Conservation (phyloP, 176 grass and related monocot genomes). For the Puya raimondii region DNA sequence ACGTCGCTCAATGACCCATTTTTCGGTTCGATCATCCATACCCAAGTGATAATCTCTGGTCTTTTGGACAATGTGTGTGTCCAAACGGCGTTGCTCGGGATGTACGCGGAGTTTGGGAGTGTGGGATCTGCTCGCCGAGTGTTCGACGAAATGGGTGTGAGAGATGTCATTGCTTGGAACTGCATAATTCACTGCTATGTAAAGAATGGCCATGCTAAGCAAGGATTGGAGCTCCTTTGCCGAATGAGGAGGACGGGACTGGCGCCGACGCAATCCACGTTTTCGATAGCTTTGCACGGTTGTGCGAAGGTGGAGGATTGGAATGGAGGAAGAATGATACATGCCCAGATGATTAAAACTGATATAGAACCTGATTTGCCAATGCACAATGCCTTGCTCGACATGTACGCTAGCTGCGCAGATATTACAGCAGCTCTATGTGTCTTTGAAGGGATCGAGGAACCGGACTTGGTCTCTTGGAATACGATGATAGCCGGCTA, state of each 20-base stretch:
- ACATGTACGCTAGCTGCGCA: slow-evolving; percentile 60
- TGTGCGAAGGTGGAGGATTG: slow-evolving; percentile 27
- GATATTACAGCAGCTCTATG: slow-evolving; percentile 36
- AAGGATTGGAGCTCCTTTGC: slow-evolving; percentile 34
- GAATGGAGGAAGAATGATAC: slow-evolving; percentile 38
- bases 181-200: slow-evolving; percentile 62
- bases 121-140: slow-evolving; percentile 36
- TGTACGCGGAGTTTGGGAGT: slow-evolving; percentile 47
- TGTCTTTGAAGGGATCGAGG: slow-evolving; percentile 56
- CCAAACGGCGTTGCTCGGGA: slow-evolving; percentile 63
- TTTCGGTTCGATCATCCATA: slow-evolving; percentile 25
- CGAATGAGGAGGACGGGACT: slow-evolving; percentile 34
- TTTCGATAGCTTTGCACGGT: slow-evolving; percentile 45
- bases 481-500: slow-evolving; percentile 77
- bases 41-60: slow-evolving; percentile 26
- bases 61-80: slow-evolving; percentile 40
- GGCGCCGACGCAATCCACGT: slow-evolving; percentile 35
- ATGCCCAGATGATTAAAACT: slow-evolving; percentile 62
- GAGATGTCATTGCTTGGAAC: slow-evolving; percentile 69
- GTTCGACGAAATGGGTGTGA: slow-evolving; percentile 48
- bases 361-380: slow-evolving; percentile 51
- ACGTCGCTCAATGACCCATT: slow-evolving; percentile 11
- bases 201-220: slow-evolving; percentile 30
- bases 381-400: slow-evolving; percentile 59
- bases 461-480: slow-evolving; percentile 66